Conservation (phyloP, 371 early-diverging fungal species). For the Rhizomucor pusillus region DNA sequence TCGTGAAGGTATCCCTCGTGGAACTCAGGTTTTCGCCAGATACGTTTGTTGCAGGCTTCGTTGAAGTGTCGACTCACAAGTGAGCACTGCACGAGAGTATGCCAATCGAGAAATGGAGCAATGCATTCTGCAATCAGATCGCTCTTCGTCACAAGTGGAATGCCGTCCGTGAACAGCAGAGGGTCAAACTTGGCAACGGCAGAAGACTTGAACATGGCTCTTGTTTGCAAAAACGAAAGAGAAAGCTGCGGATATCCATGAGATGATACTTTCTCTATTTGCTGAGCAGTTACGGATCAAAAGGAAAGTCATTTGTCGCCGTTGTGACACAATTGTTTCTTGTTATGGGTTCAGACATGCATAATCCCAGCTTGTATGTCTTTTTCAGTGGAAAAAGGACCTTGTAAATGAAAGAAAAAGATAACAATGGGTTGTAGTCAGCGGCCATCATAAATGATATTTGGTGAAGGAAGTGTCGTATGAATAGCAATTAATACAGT, state of each 20-base stretch:
- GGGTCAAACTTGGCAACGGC: constrained; percentile 9
- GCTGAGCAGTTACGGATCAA: no score
- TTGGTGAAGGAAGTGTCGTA: no score
- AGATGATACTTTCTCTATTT: not conserved
- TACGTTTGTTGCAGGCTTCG: not conserved
- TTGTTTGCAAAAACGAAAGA: no score
- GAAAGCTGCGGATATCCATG: no score
- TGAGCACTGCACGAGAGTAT: constrained; percentile 1
- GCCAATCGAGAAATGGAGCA: constrained; percentile 3
- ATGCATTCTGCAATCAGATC: constrained; percentile 1
- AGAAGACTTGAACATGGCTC: not conserved
- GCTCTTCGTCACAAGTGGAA: not conserved
- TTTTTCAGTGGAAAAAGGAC: no score
- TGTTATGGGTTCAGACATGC: not conserved
- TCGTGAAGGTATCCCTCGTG: constrained; percentile 16
- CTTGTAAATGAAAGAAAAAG: no score
- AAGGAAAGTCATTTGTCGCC: not conserved
- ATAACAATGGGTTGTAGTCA: no score
- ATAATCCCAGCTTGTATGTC: no score
- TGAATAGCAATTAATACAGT: no score
- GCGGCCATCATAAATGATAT: no score
- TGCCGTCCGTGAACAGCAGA: constrained; percentile 5
- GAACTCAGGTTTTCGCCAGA: constrained; percentile 19
- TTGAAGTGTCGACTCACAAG: constrained; percentile 7
- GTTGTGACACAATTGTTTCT: not conserved